Base-by-base conservation (phyloP, 805 yeast genomes). In the Wickerhamiella dianesei region DNA sequence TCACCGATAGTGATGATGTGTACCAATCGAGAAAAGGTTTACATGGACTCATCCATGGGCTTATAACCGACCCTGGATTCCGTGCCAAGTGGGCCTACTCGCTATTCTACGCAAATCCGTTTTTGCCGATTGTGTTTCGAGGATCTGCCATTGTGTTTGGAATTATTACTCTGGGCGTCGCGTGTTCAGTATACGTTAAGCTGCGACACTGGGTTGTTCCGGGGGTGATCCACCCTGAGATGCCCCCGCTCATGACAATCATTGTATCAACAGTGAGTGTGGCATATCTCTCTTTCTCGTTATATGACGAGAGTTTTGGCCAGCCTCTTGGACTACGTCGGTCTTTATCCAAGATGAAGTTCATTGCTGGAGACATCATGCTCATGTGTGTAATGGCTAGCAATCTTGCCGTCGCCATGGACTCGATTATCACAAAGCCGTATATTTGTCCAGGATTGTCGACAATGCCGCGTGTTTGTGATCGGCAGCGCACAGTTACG, bases 241-340 rank as follows among this genome's bases (percentile, higher is more conserved):
- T 98, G 16, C 80, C 95, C 55, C 84, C 97, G 0, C 79, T 88
- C 41, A 86, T 92, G 94, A 92, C 96, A 3, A 74, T 92, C 2
- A 78, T 78, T 45, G 94, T 89, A 3, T 89, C 87, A 58, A 68
- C 85, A 22, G 69, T 79, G 51, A 95, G 95, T 2, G 64, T 85
- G 21, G 73, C 77, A 0, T 92, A 92, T 60, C 72, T 87, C 47
- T 64, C 79, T 3, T 87, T 84, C 63, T 84, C 89, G 61, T 78
- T 95, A 2, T 79, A 77, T 57, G 97, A 92, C 63, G 98, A 92
- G 63, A 89, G 85, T 63, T 74, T 80, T 20, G 94, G 96, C 13
- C 82, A 85, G 59, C 98, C 97, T 0, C 63, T 92, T 43, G 98
- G 98, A 0, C 69, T 92, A 41, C 73, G 98, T 55, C 76, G 85